These are phyloP conservation scores for Penicillium sp. DNA, from an alignment of 2,329 filamentous ascomycete genomes.

Conservation along the genomic window DNA sequence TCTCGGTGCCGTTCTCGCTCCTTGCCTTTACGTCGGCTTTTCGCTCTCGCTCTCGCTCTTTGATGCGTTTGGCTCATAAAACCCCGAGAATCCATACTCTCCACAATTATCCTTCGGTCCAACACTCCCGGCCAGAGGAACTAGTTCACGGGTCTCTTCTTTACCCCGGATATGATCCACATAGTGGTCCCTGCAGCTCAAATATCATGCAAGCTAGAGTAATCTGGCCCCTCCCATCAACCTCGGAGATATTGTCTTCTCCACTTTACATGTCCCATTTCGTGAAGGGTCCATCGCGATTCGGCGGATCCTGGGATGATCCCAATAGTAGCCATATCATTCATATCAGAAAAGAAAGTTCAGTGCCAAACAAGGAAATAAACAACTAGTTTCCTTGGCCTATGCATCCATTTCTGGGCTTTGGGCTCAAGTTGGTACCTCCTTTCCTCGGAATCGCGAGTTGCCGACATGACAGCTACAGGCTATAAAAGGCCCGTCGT, in stretches of 20 bases:
- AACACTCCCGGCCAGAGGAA: neutral
- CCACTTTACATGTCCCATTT: neutral
- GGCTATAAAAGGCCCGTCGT: neutral
- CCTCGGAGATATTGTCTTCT: neutral
- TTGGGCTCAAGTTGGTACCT: neutral
- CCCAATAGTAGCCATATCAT: neutral
- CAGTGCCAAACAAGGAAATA: neutral
- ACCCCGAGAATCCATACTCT: neutral
- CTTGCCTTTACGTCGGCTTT: neutral
- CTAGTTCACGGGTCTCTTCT: too few relatives aligned
- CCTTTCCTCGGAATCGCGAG: neutral
- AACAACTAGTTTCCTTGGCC: neutral
- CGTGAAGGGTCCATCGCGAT: neutral
- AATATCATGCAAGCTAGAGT: neutral
- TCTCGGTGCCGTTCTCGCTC: neutral
- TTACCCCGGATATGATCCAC: neutral
- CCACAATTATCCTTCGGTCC: neutral
- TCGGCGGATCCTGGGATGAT: neutral
- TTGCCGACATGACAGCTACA: neutral
- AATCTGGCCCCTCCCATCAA: neutral
- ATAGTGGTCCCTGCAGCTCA: neutral
- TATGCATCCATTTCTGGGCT: neutral
- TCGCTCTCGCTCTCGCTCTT: constrained; percentile 1
- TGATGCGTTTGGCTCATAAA: neutral
- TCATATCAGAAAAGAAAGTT: neutral